phyloP scores from a whole-genome alignment of 1,284 basidiomycete genomes.

The Apiotrichum sp. region DNA sequence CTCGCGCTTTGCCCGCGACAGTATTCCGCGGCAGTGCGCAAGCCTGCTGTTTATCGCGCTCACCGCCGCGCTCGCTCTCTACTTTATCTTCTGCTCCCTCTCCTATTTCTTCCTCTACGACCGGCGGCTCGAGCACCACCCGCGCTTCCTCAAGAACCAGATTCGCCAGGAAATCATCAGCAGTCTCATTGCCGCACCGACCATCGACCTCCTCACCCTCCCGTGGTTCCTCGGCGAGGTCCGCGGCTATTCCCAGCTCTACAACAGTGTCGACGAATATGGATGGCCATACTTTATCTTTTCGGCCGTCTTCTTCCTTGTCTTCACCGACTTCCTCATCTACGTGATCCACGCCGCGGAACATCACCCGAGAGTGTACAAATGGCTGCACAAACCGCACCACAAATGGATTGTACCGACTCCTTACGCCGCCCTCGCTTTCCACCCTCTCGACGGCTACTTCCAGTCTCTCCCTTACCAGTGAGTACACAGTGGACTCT shows the following conservation, averaged over 20 bases:
- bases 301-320: slow-evolving; percentile 59
- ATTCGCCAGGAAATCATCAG: slow-evolving; percentile 72
- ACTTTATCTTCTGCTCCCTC: slow-evolving; percentile 77
- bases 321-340: slow-evolving; percentile 86
- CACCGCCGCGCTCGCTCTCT: slow-evolving; percentile 71
- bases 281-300: slow-evolving; percentile 46
- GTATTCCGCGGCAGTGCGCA: slow-evolving; percentile 67
- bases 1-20: slow-evolving; percentile 56
- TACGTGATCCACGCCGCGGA: slow-evolving; percentile 91
- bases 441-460: slow-evolving; percentile 95
- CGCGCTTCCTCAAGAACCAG: slow-evolving; percentile 81
- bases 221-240: slow-evolving; percentile 95
- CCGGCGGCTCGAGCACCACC: slow-evolving; percentile 92
- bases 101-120: slow-evolving; percentile 90
- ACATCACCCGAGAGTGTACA: slow-evolving; percentile 83
- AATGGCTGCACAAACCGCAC: slow-evolving; percentile 88
- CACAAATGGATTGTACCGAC: slow-evolving; percentile 99
- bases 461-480: slow-evolving; percentile 92
- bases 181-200: slow-evolving; percentile 72
- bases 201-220: slow-evolving; percentile 72
- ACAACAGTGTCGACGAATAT: slow-evolving; percentile 65
- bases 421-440: slow-evolving; percentile 92
- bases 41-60: slow-evolving; percentile 72
- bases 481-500: slow-evolving; percentile 18
- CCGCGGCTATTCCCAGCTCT: slow-evolving; percentile 74